Percentiles rank a stretch among this genome's conserved stretches.
Evolutionary conservation across 2,329 filamentous ascomycete species (phyloP).

Genomic region (Colletotrichum tabaci): DNA sequence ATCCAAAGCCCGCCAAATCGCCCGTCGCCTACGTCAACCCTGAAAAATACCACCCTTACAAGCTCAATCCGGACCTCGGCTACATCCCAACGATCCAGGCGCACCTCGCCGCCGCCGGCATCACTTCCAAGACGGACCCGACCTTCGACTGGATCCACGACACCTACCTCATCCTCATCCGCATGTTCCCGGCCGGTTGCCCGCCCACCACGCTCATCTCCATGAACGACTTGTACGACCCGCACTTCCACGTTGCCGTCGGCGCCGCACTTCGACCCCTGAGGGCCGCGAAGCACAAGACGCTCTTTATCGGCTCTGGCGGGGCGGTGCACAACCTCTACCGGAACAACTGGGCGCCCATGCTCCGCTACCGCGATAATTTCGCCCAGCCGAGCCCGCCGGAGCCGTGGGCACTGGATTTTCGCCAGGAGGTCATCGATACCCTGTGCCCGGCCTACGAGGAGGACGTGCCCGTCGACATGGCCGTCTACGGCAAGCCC

Average conservation of each 20-base stretch:
- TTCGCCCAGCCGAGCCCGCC: constrained; percentile 73
- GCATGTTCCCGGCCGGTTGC: constrained; percentile 77
- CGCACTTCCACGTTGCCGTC: constrained; percentile 64
- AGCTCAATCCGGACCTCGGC: constrained; percentile 71
- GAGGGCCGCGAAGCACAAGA: constrained; percentile 58
- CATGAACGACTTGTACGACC: constrained; percentile 57
- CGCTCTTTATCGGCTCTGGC: constrained; percentile 70
- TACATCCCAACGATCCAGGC: constrained; percentile 65
- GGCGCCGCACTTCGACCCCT: constrained; percentile 71
- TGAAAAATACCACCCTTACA: constrained; percentile 74
- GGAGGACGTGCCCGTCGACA: constrained; percentile 66
- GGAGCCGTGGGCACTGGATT: constrained; percentile 73
- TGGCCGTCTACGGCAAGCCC: constrained; percentile 27
- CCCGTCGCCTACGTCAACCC: constrained; percentile 79
- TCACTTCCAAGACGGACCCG: constrained; percentile 67
- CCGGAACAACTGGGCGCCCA: constrained; percentile 75
- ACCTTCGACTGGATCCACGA: constrained; percentile 82
- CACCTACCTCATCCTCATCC: constrained; percentile 77
- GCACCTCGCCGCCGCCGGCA: constrained; percentile 66
- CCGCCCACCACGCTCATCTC: constrained; percentile 71
- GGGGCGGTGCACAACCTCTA: constrained; percentile 81
- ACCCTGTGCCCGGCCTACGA: constrained; percentile 37
- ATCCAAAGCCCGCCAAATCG: constrained; percentile 71
- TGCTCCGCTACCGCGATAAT: constrained; percentile 75
- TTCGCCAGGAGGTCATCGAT: constrained; percentile 70